Evolutionary conservation across 306 rosid species (phyloP), one percentile per base, ranked within the genome.

Genomic region (Oxytropis ochrocephala): DNA sequence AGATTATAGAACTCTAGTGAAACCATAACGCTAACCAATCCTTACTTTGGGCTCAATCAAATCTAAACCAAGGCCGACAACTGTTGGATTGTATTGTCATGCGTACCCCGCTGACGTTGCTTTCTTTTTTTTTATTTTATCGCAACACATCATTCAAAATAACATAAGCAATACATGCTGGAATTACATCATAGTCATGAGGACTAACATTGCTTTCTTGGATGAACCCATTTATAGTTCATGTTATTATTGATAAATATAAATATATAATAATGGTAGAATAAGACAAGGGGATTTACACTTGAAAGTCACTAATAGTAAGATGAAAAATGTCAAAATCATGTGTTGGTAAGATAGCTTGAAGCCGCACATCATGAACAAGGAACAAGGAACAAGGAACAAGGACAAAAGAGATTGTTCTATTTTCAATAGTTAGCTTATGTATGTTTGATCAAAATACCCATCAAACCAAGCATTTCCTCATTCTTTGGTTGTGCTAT

Each of bases 401-500:
- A 9, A 18, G 2, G 2, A 38, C 18, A 41, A 13, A 11, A 12
- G 30, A 19, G 48, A 72, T 43, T 13, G 47, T 59, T 78, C 51
- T 24, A 51, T 21, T n/a, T 11, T 24, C 14, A 63, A 39, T 11
- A 27, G 67, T 38, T 17, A 16, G 52, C 18, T 70, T 84, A 79
- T 39, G 80, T 68, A 54, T 85, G 85, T 24, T 68, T 79, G 47
- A 83, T 65, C 48, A 84, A 55, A 67, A 3, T 53, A 74, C 75
- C 78, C 68, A 80, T 70, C 77, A 80, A 70, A 69, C 72, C 76
- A 55, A 76, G 75, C 59, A 90, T 74, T 79, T 87, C 97, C 59
- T 79, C 83, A 8, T 75, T 87, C 82, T 85, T 85, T 78, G 85
- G 30, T 82, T 79, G 69, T 33, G 95, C 79, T 53, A 87, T 74